phyloP scores from a whole-genome alignment of 1,284 basidiomycete species.

The Erythrobasidium hasegawianum region DNA sequence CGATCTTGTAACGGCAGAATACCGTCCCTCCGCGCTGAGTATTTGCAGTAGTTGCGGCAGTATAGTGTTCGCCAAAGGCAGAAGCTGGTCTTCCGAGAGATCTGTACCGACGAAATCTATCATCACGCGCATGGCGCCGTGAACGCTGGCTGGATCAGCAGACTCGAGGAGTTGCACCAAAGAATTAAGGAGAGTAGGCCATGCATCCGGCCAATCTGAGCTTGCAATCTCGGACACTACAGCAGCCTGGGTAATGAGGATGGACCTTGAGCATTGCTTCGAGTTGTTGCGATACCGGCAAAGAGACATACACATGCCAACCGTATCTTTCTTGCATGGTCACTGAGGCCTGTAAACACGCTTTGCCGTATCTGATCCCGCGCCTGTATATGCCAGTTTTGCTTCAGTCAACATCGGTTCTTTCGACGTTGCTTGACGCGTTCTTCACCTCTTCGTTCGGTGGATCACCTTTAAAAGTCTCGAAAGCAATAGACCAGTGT shows the following conservation, averaged over 20 bases:
- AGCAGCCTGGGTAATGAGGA: slow-evolving; percentile 63
- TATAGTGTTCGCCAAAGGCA: slow-evolving; percentile 77
- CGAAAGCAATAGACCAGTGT: slow-evolving; percentile 78
- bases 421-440: slow-evolving; percentile 15
- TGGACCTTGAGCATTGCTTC: no score
- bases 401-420: slow-evolving; percentile 12
- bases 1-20: slow-evolving; percentile 73
- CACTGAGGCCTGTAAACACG: slow-evolving; percentile 76
- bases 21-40: slow-evolving; percentile 63
- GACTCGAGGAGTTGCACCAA: slow-evolving; percentile 72
- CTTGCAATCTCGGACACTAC: slow-evolving; percentile 77
- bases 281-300: no score
- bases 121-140: slow-evolving; percentile 92
- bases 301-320: slow-evolving; percentile 63
- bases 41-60: slow-evolving; percentile 76
- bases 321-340: slow-evolving; percentile 75
- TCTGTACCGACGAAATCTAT: slow-evolving; percentile 81
- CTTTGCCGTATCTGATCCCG: slow-evolving; percentile 71
- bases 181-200: slow-evolving; percentile 68
- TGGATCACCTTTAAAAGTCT: slow-evolving; percentile 67
- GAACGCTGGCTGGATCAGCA: slow-evolving; percentile 66
- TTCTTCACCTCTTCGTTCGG: slow-evolving; percentile 63
- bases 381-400: no score
- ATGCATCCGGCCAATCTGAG: slow-evolving; percentile 92
- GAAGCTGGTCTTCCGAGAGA: slow-evolving; percentile 83